phyloP scores from a whole-genome alignment of 345 rosid species.

The Ceriops zippeliana region DNA sequence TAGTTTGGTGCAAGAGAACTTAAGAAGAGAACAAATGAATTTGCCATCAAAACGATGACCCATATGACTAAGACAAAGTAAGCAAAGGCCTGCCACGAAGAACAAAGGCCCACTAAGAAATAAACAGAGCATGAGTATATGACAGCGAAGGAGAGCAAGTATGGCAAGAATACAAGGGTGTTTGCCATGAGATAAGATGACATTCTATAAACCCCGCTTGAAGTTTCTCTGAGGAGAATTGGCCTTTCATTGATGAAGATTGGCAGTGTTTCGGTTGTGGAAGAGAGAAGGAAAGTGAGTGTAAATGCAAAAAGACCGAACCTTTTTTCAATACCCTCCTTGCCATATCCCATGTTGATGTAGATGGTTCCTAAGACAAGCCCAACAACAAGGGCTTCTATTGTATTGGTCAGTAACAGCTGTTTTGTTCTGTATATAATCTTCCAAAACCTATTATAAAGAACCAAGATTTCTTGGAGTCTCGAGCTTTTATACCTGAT shows the following conservation, averaged over 20 bases:
- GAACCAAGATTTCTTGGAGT: slow-evolving; percentile 49
- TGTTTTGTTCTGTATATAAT: slow-evolving; percentile 82
- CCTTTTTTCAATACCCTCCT: slow-evolving; percentile 73
- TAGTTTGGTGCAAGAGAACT: slow-evolving; percentile 92
- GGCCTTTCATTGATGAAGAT: slow-evolving; percentile 90
- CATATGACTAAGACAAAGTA: slow-evolving; percentile 77
- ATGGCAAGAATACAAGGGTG: slow-evolving; percentile 82
- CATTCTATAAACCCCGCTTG: slow-evolving; percentile 76
- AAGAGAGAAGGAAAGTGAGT: slow-evolving; percentile 88
- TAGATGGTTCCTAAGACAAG: slow-evolving; percentile 83
- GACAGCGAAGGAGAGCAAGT: slow-evolving; percentile 56
- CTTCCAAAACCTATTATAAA: slow-evolving; percentile 66
- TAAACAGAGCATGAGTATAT: slow-evolving; percentile 69
- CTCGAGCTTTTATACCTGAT: slow-evolving; percentile 54
- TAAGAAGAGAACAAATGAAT: slow-evolving; percentile 80
- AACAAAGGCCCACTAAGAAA: slow-evolving; percentile 82
- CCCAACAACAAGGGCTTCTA: slow-evolving; percentile 90
- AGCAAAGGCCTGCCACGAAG: slow-evolving; percentile 68
- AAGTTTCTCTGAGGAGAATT: slow-evolving; percentile 68
- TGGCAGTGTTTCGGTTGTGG: slow-evolving; percentile 91
- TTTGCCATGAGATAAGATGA: slow-evolving; percentile 82
- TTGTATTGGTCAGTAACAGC: slow-evolving; percentile 68
- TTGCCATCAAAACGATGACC: slow-evolving; percentile 77
- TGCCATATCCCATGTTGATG: slow-evolving; percentile 64
- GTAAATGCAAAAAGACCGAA: slow-evolving; percentile 91